phyloP scores from a whole-genome alignment of 805 yeast genomes.

The Starmera dryadoides region DNA sequence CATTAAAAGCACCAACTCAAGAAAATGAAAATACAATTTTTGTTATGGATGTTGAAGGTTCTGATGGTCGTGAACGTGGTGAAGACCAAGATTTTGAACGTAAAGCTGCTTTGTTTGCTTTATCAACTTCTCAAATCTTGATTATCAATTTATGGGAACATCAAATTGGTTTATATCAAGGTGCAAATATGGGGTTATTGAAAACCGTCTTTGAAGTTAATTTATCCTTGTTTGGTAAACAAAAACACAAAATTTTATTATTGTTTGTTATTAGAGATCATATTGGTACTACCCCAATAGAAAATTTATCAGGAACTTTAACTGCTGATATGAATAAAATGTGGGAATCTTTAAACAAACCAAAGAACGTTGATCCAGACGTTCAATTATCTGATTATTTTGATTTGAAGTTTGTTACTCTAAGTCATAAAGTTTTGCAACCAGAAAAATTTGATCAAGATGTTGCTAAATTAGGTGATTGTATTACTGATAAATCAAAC shows the following conservation, averaged over 20 bases:
- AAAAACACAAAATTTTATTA: constrained; percentile 53
- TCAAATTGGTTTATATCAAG: constrained; percentile 94
- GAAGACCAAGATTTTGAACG: constrained; percentile 98
- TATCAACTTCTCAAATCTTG: constrained; percentile 84
- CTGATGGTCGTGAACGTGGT: constrained; percentile 96
- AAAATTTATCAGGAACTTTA: constrained; percentile 61
- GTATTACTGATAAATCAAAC: constrained; percentile 33
- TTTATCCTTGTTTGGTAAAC: constrained; percentile 70
- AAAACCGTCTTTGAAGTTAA: constrained; percentile 97
- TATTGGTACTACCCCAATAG: constrained; percentile 78
- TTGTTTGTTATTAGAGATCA: constrained; percentile 91
- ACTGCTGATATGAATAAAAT: constrained; percentile 63
- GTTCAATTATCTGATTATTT: constrained; percentile 67
- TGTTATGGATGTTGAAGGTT: constrained; percentile 97
- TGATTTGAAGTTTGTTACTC: constrained; percentile 72
- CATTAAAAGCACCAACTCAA: constrained; percentile 11
- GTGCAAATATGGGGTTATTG: constrained; percentile 92
- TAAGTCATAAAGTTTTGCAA: constrained; percentile 82
- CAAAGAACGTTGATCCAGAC: constrained; percentile 45
- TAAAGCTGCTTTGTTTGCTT: constrained; percentile 90
- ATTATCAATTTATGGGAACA: constrained; percentile 96
- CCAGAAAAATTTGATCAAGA: constrained; percentile 60
- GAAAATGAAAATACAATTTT: constrained; percentile 45
- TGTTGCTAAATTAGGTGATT: constrained; percentile 55
- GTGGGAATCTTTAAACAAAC: constrained; percentile 77